Evolutionary conservation across 1,284 basidiomycete genomes (phyloP), one percentile per base, ranked within the genome.

Genomic region (Melampsora americana): DNA sequence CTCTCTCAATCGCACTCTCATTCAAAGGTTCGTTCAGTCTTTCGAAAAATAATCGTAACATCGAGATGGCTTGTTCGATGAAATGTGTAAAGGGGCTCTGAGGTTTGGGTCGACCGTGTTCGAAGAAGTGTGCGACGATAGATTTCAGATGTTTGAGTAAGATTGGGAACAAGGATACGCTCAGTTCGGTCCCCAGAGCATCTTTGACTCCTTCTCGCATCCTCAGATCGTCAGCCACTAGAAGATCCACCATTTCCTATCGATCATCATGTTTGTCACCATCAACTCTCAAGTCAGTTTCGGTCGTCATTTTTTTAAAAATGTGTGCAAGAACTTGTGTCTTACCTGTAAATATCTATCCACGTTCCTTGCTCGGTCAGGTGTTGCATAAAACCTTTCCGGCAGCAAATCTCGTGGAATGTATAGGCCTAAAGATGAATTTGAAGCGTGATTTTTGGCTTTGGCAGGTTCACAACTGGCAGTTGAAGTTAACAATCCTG

Each of bases 171-270:
- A 92, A 83, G 60, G 87, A 85, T 26, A 89, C 88, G 78, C 89
- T 90, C 35, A 93, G 84, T 80, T 95, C 92, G 9, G 86, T 85
- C 3, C 92, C 92, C 9, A 95, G 83, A 0, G 92, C 91, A 77
- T 92, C 91, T 80, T 89, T 87, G 3, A 90, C 90, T 5, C 88
- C 86, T 79, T 93, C 90, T 20, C 91, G 87, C 39, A 90, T 87
- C 66, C 88, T 85, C 2, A 89, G 85, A 68, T 87, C 87, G 26
- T 89, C 87, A 42, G 86, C 85, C 16, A 90, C 84, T 46, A 94
- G 84, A 64, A 90, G 84, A 62, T 88, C 87, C n/a, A 91, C 89
- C 46, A 92, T 86, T 77, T 89, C 87, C 23, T 85, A 85, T 39
- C 14, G 14, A 44, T 44, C 12, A 16, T 44, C 42, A 16, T 44